Conservation (phyloP, 352 stramenopile species). For the Pythium brachiatum region DNA sequence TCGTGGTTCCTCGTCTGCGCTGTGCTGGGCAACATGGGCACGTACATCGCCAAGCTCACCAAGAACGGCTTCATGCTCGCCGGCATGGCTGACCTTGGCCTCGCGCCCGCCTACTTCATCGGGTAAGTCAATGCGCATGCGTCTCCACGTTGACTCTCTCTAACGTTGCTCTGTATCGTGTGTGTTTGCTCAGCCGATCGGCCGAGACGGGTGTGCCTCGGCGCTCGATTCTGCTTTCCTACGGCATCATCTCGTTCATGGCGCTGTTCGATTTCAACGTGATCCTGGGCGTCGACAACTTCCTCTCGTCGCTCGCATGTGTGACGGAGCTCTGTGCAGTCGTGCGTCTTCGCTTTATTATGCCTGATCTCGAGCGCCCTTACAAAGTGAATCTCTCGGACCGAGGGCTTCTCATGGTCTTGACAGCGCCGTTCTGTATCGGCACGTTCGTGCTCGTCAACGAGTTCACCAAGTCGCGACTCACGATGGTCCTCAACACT, state of each 20-base stretch:
- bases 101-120: constrained; percentile 86
- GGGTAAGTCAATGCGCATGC: constrained; percentile 77
- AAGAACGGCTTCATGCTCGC: constrained; percentile 92
- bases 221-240: constrained; percentile 82
- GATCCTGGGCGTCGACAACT: constrained; percentile 92
- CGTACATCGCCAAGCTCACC: constrained; percentile 95
- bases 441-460: constrained; percentile 64
- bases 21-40: constrained; percentile 89
- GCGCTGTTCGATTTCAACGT: constrained; percentile 86
- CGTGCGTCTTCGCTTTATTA: constrained; percentile 83
- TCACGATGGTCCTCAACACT: constrained; percentile 53
- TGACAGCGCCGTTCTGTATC: constrained; percentile 53
- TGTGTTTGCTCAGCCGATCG: constrained; percentile 35
- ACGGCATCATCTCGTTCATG: constrained; percentile 86
- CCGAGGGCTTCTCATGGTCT: constrained; percentile 39
- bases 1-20: constrained; percentile 89
- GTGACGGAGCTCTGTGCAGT: constrained; percentile 92
- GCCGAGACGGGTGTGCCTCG: constrained; percentile 52
- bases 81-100: constrained; percentile 85
- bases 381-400: constrained; percentile 76
- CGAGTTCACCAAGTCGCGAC: constrained; percentile 57
- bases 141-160: neutral
- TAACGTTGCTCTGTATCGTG: neutral
- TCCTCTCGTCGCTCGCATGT: constrained; percentile 88
- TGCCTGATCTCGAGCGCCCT: constrained; percentile 66